Evolutionary conservation across 140 eudicot species (phyloP), one percentile per base, ranked within the genome.

Genomic region (Oenanthe javanica): DNA sequence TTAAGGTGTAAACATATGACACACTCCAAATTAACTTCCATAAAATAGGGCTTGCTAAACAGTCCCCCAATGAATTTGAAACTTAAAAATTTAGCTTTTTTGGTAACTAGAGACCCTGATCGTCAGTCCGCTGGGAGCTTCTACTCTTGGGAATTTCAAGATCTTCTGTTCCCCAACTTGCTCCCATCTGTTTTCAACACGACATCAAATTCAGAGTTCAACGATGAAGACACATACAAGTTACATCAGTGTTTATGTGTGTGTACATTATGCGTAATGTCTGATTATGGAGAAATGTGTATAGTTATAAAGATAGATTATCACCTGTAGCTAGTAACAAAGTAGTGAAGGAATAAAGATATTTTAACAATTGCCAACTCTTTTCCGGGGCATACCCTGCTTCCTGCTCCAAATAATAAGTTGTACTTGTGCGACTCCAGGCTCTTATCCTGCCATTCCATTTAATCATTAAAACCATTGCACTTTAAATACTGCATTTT

Each of bases 281-380:
- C 23, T 4, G 16, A 54, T 54, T 52, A 54, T 16, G 18, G 31
- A 27, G 23, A 10, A 0, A 25, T 64, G 40, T 40, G 12, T 57
- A 15, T n/a, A n/a, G 5, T 19, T 16, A 1, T 57, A 21, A 21
- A 40, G 5, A 21, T 72, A 78, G 70, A 38, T 10, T 13, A 23
- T 89, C 43, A 90, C 95, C 95, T 88, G 86, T 85, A 90, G 66
- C 80, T 81, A 57, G 96, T 90, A 21, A 90, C 87, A 73, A 90
- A 90, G 81, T 90, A 88, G 63, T 90, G 96, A 85, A 90, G 96
- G 82, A 86, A 90, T 4, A 79, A 76, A 23, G 92, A 84, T 64
- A 90, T 80, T 23, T n/a, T 71, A 38, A 69, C 84, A 42, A 88
- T 67, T 47, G 88, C 92, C 19, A 88, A 54, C 76, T 90, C 96